Conservation (phyloP, 495 filamentous ascomycete species). For the Mytilinidion resinicola region DNA sequence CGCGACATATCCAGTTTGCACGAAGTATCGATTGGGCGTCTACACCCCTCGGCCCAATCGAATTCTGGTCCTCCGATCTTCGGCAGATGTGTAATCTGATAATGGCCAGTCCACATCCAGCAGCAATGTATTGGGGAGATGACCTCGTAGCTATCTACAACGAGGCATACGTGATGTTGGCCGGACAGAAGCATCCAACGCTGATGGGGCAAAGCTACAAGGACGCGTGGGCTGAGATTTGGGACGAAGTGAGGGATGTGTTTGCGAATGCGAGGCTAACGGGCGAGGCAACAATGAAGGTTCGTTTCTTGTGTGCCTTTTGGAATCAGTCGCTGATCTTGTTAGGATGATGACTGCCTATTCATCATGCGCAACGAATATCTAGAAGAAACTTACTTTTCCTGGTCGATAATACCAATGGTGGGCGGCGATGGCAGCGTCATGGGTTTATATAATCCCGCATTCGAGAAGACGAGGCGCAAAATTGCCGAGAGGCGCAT, state of each 20-base stretch:
- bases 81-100: conserved; percentile 58
- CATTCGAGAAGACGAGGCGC: conserved; percentile 31
- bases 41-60: conserved; percentile 60
- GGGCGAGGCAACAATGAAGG: conserved; percentile 65
- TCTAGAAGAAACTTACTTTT: conserved; percentile 51
- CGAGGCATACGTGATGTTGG: conserved; percentile 61
- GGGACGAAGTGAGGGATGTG: conserved; percentile 54
- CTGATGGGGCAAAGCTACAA: conserved; percentile 62
- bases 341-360: conserved; percentile 56
- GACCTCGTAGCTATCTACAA: conserved; percentile 66
- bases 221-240: conserved; percentile 61
- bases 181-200: conserved; percentile 61
- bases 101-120: conserved; percentile 64
- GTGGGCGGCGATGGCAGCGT: conserved; percentile 31
- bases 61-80: conserved; percentile 55
- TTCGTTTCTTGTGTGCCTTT: not conserved
- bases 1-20: conserved; percentile 59
- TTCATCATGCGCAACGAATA: conserved; percentile 56
- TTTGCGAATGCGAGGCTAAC: conserved; percentile 52
- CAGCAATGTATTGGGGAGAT: conserved; percentile 65
- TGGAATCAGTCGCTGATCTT: not conserved
- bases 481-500: conserved; percentile 35
- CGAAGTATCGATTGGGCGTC: conserved; percentile 58
- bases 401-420: conserved; percentile 35
- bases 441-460: conserved; percentile 33